Conservation (phyloP, 495 filamentous ascomycete genomes). For the Tuber melanosporum region DNA sequence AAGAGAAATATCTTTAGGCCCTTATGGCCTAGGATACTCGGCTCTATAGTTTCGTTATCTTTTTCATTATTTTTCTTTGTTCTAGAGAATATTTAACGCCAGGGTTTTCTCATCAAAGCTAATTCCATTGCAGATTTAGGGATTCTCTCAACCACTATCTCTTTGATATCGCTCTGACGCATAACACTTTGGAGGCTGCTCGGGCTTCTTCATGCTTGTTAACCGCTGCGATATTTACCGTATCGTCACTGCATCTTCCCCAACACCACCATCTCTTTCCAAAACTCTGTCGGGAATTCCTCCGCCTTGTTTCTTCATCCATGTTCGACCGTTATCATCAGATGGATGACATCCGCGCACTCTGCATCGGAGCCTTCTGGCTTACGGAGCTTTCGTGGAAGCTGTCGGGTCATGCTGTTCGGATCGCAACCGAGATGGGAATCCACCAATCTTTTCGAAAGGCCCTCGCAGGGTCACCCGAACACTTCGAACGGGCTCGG, state of each 20-base stretch:
- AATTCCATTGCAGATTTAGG: conserved; percentile 35
- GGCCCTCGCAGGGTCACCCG: conserved; percentile 43
- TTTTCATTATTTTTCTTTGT: not conserved
- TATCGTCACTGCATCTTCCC: conserved; percentile 44
- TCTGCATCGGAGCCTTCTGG: conserved; percentile 46
- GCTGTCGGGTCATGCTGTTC: conserved; percentile 45
- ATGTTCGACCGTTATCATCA: conserved; percentile 44
- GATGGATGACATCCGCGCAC: conserved; percentile 43
- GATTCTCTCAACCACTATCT: conserved; percentile 46
- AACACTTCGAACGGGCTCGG: conserved; percentile 48
- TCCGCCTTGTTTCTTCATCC: conserved; percentile 40
- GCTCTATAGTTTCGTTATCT: not conserved
- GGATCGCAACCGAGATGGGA: conserved; percentile 46
- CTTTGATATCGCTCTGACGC: conserved; percentile 53
- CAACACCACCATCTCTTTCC: conserved; percentile 44
- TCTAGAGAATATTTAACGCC: not conserved
- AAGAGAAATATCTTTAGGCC: not conserved
- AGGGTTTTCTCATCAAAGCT: not conserved
- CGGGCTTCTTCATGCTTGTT: conserved; percentile 44
- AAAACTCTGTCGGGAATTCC: conserved; percentile 44
- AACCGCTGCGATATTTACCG: conserved; percentile 43
- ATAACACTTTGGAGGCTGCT: conserved; percentile 41
- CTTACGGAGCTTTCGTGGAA: conserved; percentile 45
- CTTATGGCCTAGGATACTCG: not conserved
- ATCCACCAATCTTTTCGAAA: conserved; percentile 48